These are phyloP conservation scores for Gyrodon lividus DNA, from an alignment of 768 basidiomycete genomes.

Conservation along the genomic window DNA sequence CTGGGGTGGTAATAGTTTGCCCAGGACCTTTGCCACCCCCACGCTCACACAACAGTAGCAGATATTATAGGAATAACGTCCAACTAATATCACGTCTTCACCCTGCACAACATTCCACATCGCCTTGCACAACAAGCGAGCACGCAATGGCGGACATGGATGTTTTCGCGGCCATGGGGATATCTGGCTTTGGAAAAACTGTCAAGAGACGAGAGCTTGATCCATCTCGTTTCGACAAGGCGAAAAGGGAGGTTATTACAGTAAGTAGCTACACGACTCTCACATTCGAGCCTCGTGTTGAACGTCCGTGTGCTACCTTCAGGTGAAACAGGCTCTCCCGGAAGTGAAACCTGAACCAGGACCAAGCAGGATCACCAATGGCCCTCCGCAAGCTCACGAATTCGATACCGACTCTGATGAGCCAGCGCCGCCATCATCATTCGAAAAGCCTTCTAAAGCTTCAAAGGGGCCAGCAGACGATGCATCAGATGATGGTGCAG, in stretches of 20 bases:
- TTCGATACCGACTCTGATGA: slow-evolving; percentile 24
- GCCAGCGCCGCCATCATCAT: slow-evolving; percentile 3
- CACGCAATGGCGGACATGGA: slow-evolving; percentile 58
- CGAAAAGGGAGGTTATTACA: slow-evolving; percentile 50
- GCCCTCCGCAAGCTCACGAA: slow-evolving; percentile 18
- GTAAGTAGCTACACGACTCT: slow-evolving; percentile 19
- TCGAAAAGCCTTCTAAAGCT: neutral
- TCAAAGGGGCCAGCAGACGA: slow-evolving; percentile 21
- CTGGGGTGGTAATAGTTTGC: slow-evolving; percentile 22
- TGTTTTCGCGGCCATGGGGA: slow-evolving; percentile 80
- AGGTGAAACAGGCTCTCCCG: slow-evolving; percentile 10
- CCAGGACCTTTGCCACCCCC: slow-evolving; percentile 19
- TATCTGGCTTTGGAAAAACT: slow-evolving; percentile 79
- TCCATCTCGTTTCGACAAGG: slow-evolving; percentile 77
- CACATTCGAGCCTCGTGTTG: slow-evolving; percentile 21
- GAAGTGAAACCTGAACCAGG: slow-evolving; percentile 11
- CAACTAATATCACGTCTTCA: neutral
- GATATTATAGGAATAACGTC: neutral
- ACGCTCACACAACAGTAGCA: neutral
- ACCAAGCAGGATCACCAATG: slow-evolving; percentile 9
- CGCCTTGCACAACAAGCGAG: slow-evolving; percentile 3
- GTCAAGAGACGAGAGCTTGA: slow-evolving; percentile 65
- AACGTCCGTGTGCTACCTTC: slow-evolving; percentile 11
- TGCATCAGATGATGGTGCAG: slow-evolving; percentile 23
- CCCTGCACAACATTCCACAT: neutral